Conservation (phyloP, 495 filamentous ascomycete genomes). For the Thermothielavioides terrestris region DNA sequence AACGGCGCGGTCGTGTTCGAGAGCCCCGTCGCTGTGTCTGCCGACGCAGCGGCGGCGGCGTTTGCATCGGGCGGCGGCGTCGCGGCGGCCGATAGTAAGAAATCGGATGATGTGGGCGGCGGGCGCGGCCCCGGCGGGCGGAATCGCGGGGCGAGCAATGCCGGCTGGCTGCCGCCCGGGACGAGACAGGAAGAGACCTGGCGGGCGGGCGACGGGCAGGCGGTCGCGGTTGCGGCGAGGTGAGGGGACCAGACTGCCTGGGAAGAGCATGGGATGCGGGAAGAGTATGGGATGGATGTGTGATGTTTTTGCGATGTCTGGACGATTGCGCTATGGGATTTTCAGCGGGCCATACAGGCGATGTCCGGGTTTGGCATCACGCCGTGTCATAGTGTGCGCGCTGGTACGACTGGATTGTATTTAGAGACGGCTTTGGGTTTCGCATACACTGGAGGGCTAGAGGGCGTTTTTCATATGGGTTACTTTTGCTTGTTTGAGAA, state of each 20-base stretch:
- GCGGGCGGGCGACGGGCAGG: slow-evolving; percentile 43
- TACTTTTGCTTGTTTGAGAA: neutral
- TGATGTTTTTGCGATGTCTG: slow-evolving; percentile 1
- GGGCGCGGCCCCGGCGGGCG: slow-evolving; percentile 36
- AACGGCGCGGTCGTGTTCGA: slow-evolving; percentile 23
- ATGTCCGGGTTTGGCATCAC: slow-evolving; percentile 1
- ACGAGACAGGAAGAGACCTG: slow-evolving; percentile 78
- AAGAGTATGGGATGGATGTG: too few relatives aligned
- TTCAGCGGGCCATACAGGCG: too few relatives aligned
- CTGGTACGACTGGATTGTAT: too few relatives aligned
- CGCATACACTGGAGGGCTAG: neutral
- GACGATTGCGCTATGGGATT: neutral
- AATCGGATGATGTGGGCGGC: slow-evolving; percentile 44
- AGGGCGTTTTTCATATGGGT: neutral
- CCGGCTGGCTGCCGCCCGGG: slow-evolving; percentile 60
- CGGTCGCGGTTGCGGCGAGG: slow-evolving; percentile 7
- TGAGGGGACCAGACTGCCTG: slow-evolving; percentile 2
- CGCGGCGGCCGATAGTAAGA: slow-evolving; percentile 49
- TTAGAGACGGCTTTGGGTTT: neutral
- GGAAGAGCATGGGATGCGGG: too few relatives aligned
- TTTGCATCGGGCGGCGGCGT: slow-evolving; percentile 13
- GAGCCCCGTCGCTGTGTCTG: slow-evolving; percentile 20
- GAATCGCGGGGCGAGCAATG: slow-evolving; percentile 49
- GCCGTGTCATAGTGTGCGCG: neutral
- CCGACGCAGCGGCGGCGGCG: slow-evolving; percentile 7